phyloP scores from a whole-genome alignment of 768 basidiomycete species.

The Dentipellis fragilis region DNA sequence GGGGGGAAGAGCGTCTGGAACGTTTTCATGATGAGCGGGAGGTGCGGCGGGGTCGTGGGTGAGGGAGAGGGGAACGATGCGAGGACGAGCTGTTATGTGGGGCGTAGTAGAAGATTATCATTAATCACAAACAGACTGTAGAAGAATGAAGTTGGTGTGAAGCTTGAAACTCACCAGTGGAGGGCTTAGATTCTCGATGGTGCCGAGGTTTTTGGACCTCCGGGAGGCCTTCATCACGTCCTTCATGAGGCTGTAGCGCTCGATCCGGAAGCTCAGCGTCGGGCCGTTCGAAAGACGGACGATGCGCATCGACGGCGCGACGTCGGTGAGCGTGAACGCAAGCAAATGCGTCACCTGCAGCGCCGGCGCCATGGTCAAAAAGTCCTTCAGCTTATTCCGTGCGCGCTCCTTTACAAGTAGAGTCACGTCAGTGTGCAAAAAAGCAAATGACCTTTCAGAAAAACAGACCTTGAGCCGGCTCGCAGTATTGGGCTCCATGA shows the following conservation, averaged over 20 bases:
- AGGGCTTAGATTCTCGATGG: constrained; percentile 79
- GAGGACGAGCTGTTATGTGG: constrained; percentile 96
- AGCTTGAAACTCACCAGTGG: constrained; percentile 62
- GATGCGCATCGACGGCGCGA: constrained; percentile 81
- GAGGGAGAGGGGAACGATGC: constrained; percentile 75
- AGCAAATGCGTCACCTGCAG: constrained; percentile 88
- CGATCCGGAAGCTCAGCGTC: constrained; percentile 85
- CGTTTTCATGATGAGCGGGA: constrained; percentile 87
- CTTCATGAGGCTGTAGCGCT: constrained; percentile 87
- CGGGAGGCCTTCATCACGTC: constrained; percentile 62
- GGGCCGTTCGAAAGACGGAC: constrained; percentile 85
- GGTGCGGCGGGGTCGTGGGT: constrained; percentile 69
- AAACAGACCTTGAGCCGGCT: constrained; percentile 69
- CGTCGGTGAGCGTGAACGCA: constrained; percentile 79
- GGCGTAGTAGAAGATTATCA: neutral
- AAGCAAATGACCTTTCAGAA: neutral
- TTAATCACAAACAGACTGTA: neutral
- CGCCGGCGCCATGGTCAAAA: constrained; percentile 82
- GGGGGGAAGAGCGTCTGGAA: constrained; percentile 97
- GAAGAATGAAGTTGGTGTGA: neutral
- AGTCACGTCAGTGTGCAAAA: constrained; percentile 4
- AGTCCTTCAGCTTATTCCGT: constrained; percentile 89
- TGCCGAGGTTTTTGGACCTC: constrained; percentile 63
- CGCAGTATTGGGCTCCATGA: constrained; percentile 98
- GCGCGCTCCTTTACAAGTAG: constrained; percentile 64